These are phyloP conservation scores for Aphanomyces astaci DNA, from an alignment of 352 stramenopile genomes.

Conservation along the genomic window DNA sequence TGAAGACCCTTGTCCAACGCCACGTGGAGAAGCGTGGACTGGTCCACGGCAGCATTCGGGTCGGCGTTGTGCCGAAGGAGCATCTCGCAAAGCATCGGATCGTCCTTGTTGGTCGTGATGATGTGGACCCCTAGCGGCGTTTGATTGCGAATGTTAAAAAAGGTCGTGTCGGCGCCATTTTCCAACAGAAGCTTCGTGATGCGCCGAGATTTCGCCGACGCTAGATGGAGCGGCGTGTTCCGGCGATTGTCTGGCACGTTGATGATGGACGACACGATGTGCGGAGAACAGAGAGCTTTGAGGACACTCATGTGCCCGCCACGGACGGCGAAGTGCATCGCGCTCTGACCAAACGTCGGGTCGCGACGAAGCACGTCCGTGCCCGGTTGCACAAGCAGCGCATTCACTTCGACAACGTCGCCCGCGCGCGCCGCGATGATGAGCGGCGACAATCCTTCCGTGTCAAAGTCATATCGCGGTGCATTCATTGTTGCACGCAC, in stretches of 20 bases:
- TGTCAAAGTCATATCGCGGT: slow-evolving; percentile 6
- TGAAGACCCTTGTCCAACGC: slow-evolving; percentile 57
- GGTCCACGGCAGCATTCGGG: slow-evolving; percentile 52
- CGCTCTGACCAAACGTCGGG: slow-evolving; percentile 60
- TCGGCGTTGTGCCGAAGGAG: slow-evolving; percentile 66
- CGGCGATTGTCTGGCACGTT: slow-evolving; percentile 59
- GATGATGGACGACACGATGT: slow-evolving; percentile 45
- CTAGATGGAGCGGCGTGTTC: slow-evolving; percentile 74
- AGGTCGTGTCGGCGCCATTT: slow-evolving; percentile 47
- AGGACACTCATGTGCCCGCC: slow-evolving; percentile 69
- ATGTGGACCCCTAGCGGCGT: slow-evolving; percentile 69
- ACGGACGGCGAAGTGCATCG: slow-evolving; percentile 70
- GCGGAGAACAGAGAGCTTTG: slow-evolving; percentile 61
- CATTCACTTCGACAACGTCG: slow-evolving; percentile 59
- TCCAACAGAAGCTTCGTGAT: slow-evolving; percentile 80
- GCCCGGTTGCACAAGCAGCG: slow-evolving; percentile 55
- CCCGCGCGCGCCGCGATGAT: slow-evolving; percentile 50
- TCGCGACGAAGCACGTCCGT: slow-evolving; percentile 61
- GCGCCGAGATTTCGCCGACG: slow-evolving; percentile 67
- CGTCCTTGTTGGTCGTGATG: slow-evolving; percentile 62
- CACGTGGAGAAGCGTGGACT: slow-evolving; percentile 64
- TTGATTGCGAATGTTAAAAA: slow-evolving; percentile 62
- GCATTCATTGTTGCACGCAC: neutral
- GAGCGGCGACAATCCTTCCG: slow-evolving; percentile 61
- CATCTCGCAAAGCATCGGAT: slow-evolving; percentile 73